Evolutionary conservation across 2,329 filamentous ascomycete genomes (phyloP), one percentile per base, ranked within the genome.

Genomic region (Diaporthe australafricana): DNA sequence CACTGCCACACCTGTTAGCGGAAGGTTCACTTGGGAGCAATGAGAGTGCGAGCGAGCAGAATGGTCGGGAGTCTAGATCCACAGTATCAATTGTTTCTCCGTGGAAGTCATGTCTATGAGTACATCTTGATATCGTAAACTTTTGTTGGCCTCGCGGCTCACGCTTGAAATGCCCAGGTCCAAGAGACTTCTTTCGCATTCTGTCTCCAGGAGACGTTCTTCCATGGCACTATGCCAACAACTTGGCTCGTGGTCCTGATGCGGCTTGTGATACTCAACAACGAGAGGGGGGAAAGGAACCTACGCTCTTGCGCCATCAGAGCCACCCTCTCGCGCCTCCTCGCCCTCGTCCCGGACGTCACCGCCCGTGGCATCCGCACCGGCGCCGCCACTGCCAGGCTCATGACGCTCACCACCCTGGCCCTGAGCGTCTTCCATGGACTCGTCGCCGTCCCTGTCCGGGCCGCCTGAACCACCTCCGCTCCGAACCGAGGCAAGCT

Each of bases 241-340:
- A 7, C 5, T 22, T 27, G 5, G n/a, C 60, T 50, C 22, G 60
- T 14, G 30, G 30, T 20, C 60, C 20, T 16, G 60, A 48, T 22
- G 5, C 27, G 42, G 20, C 20, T 30, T 22, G 42, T n/a, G 60
- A n/a, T 68, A 17, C 35, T 52, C 47, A 57, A 52, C 45, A 35
- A 55, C n/a, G 20, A 35, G 76, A 76, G 77, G 75, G 75, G 75
- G 78, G 74, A 82, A n/a, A 84, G 81, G 83, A 81, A 99, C 97
- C 96, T 98, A 99, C 96, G 96, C 96, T 98, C 96, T 91, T 85
- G 94, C 97, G 80, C 97, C 96, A 84, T 98, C 96, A 77, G 94
- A 94, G 81, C 97, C 96, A 73, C 96, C 96, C 83, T 98, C 95
- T 85, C 97, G 89, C 75, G 96, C 91, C 77, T 90, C 91, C 82